Conservation (phyloP, 1,139 yeast species). For the Komagataea norvegica region DNA sequence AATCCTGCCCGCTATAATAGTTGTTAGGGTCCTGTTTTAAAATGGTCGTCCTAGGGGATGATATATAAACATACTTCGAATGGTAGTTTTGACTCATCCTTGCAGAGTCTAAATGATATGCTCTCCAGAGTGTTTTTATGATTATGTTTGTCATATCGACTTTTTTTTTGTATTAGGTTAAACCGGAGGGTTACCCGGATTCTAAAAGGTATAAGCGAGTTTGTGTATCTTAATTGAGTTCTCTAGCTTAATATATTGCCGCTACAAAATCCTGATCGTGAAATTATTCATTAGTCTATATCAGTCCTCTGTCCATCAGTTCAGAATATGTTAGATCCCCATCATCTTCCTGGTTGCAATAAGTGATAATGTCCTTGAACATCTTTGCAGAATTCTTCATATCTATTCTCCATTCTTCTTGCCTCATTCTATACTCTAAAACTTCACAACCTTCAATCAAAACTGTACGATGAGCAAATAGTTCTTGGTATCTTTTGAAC, state of each 20-base stretch:
- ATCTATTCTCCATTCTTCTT: constrained; percentile 60
- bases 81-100: constrained; percentile 11
- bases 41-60: not conserved
- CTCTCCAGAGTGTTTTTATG: not conserved
- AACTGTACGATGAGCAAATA: constrained; percentile 41
- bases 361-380: constrained; percentile 49
- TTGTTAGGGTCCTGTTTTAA: too few species aligned
- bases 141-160: not conserved
- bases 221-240: too few species aligned
- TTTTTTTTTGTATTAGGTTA: not conserved
- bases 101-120: too few species aligned
- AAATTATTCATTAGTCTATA: not conserved
- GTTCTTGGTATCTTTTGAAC: constrained; percentile 59
- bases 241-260: too few species aligned
- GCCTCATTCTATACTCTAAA: constrained; percentile 53
- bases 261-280: too few species aligned
- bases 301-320: not conserved
- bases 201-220: not conserved
- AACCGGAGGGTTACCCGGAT: not conserved
- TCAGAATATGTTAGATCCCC: constrained; percentile 29
- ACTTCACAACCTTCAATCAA: constrained; percentile 75
- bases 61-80: constrained; percentile 8
- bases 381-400: constrained; percentile 48
- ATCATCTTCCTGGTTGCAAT: constrained; percentile 49
- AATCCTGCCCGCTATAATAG: constrained; percentile 2